A percentile compares a stretch with the other conserved stretches of the same genome.
phyloP scores from a whole-genome alignment of 2,329 filamentous ascomycete genomes.

The Penicillium sp. region DNA sequence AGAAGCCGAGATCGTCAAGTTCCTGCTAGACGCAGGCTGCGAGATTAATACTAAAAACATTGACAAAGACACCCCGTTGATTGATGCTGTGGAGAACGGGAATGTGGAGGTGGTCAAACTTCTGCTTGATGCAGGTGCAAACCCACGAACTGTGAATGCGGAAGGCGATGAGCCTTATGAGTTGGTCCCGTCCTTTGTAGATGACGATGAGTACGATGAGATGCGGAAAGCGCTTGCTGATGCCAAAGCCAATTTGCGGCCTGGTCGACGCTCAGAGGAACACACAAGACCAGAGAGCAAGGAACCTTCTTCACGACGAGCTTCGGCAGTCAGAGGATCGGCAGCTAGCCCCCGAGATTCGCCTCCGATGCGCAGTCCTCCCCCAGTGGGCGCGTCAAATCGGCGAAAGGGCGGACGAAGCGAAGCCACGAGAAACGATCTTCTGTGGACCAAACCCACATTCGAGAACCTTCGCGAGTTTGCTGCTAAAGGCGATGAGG shows the following conservation, averaged over 20 bases:
- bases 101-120: constrained; percentile 85
- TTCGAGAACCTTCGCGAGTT: constrained; percentile 48
- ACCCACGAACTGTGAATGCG: constrained; percentile 87
- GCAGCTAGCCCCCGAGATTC: constrained; percentile 39
- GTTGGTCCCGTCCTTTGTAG: constrained; percentile 69
- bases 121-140: constrained; percentile 80
- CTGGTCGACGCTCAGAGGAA: constrained; percentile 44
- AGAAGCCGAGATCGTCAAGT: constrained; percentile 79
- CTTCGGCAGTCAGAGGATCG: constrained; percentile 38
- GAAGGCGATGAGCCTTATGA: constrained; percentile 90
- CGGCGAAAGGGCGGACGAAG: constrained; percentile 48
- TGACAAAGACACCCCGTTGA: constrained; percentile 85
- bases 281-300: constrained; percentile 33
- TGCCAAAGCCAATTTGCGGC: constrained; percentile 56
- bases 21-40: constrained; percentile 80
- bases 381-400: constrained; percentile 28
- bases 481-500: constrained; percentile 49
- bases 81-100: constrained; percentile 95
- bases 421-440: constrained; percentile 49
- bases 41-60: constrained; percentile 74
- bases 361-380: constrained; percentile 44
- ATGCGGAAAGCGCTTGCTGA: constrained; percentile 69
- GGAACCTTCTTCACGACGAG: constrained; percentile 40
- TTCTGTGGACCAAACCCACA: constrained; percentile 51
- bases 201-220: constrained; percentile 65